A percentile compares a stretch with the other conserved stretches of the same genome.
Conservation (phyloP, 257 asterid genomes). For the Parsonsia alboflavescens region DNA sequence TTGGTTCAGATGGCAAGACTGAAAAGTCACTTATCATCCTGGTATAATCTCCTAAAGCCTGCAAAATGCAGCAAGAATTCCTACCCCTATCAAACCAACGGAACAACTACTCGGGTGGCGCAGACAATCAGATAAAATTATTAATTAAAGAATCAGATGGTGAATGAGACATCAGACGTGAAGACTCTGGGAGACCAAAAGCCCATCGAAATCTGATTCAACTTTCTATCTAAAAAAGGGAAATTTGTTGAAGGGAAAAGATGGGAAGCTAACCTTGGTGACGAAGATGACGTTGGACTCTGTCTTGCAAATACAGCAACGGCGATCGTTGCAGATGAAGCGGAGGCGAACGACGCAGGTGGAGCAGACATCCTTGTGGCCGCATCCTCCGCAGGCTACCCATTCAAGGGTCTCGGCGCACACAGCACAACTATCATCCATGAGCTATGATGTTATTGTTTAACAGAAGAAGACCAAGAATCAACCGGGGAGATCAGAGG, state of each 20-base stretch:
- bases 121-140: not conserved
- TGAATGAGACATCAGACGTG: not conserved
- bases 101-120: not conserved
- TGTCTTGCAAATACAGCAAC: constrained; percentile 94
- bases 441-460: constrained; percentile 15
- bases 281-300: constrained; percentile 63
- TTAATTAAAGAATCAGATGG: not conserved
- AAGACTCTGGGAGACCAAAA: not conserved
- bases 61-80: not conserved
- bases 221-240: not conserved
- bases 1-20: constrained; percentile 52
- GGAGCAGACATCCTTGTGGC: constrained; percentile 97
- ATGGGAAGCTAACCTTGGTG: constrained; percentile 57
- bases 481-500: not conserved
- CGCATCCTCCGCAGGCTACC: constrained; percentile 94
- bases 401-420: constrained; percentile 95
- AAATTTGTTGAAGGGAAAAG: not conserved
- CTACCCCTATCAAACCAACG: not conserved
- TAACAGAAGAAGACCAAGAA: not conserved
- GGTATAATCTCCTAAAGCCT: constrained; percentile 94
- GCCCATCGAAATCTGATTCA: not conserved
- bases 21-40: constrained; percentile 60
- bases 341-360: constrained; percentile 99
- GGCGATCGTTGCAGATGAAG: constrained; percentile 88
- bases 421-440: constrained; percentile 98